Percentiles rank a stretch among this genome's conserved stretches.
Evolutionary conservation across 2,329 filamentous ascomycete species (phyloP).

Genomic region (Pseudogymnoascus sp.): DNA sequence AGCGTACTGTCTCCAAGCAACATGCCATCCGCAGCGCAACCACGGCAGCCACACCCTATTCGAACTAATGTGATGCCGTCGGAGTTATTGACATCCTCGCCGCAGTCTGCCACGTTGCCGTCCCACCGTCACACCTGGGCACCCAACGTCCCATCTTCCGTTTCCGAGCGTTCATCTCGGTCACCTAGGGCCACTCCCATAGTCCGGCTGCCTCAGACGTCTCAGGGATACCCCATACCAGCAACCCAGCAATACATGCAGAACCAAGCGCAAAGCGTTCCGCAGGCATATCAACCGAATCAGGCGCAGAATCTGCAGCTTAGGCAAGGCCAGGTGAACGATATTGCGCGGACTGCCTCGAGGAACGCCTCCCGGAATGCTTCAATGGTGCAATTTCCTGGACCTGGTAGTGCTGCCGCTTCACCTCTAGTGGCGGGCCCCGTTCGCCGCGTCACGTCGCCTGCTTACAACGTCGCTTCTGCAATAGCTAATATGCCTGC

Average conservation of each 20-base stretch:
- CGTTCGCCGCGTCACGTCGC: not conserved
- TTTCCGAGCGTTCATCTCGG: not conserved
- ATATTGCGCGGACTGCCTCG: not conserved
- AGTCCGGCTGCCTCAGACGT: not conserved
- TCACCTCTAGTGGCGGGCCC: not conserved
- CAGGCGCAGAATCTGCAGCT: not conserved
- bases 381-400: not conserved
- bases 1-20: not conserved
- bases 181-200: no score
- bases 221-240: not conserved
- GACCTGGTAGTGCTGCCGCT: not conserved
- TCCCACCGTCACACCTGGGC: not conserved
- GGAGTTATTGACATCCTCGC: not conserved
- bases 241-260: not conserved
- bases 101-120: not conserved
- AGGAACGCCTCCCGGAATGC: not conserved
- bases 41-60: not conserved
- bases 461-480: not conserved
- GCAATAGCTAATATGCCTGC: not conserved
- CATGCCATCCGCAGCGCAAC: not conserved
- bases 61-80: not conserved
- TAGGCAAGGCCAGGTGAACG: not conserved
- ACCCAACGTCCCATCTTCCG: not conserved
- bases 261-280: not conserved
- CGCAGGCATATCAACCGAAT: conserved; percentile 1